Conservation (phyloP, 2,329 filamentous ascomycete genomes). For the Diaporthe ilicicola region DNA sequence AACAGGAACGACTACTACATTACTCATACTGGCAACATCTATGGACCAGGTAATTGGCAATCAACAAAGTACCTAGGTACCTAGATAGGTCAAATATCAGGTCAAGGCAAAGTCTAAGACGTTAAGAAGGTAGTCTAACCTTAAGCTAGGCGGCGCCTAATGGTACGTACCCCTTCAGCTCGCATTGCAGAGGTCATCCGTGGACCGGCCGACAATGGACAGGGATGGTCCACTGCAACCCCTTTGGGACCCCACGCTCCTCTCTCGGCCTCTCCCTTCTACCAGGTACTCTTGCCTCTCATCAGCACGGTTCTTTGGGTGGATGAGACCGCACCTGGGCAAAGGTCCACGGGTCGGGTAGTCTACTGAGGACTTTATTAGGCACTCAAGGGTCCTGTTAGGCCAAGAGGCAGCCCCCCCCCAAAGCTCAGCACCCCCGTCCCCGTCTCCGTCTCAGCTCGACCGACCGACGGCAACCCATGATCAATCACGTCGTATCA, state of each 20-base stretch:
- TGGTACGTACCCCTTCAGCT: neutral
- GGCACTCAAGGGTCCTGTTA: neutral
- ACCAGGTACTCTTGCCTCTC: neutral
- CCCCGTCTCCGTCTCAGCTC: constrained; percentile 14
- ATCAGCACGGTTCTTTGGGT: neutral
- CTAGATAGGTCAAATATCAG: constrained; percentile 22
- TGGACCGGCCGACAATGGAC: neutral
- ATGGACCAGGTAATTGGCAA: neutral
- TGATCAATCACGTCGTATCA: constrained; percentile 24
- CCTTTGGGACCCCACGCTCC: constrained; percentile 18
- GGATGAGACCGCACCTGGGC: constrained; percentile 14
- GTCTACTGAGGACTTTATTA: neutral
- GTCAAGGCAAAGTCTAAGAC: neutral
- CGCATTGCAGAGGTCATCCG: neutral
- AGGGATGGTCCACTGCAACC: constrained; percentile 17
- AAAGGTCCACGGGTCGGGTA: constrained; percentile 8
- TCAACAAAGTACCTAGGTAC: neutral
- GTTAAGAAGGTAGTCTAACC: too few relatives aligned
- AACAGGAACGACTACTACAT: neutral
- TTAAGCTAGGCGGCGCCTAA: neutral
- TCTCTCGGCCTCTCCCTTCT: constrained; percentile 17
- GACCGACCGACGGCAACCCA: constrained; percentile 11
- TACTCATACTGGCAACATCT: neutral
- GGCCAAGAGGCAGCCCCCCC: neutral
- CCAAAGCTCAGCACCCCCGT: constrained; percentile 9